Evolutionary conservation across 208 protist genomes (phyloP).

Genomic region (Vickermania ingenoplastis): DNA sequence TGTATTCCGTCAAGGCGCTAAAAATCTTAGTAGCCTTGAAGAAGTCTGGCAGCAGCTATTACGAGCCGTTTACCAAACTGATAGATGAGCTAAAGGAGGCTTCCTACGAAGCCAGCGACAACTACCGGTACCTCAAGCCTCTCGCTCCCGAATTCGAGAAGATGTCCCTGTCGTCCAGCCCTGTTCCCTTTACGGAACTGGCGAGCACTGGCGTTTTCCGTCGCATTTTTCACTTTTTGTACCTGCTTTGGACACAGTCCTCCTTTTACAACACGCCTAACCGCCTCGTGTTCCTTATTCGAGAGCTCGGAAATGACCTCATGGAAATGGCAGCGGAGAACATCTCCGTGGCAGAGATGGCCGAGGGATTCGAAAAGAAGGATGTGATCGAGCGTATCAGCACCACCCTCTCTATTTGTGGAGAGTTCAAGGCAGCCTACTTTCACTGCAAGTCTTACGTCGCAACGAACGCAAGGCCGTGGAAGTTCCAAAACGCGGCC

Average conservation of each 20-base stretch:
- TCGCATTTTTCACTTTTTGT: conserved; percentile 89
- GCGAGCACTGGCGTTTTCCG: conserved; percentile 73
- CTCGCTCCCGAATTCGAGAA: conserved; percentile 78
- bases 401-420: conserved; percentile 77
- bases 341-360: conserved; percentile 86
- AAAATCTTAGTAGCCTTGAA: conserved; percentile 92
- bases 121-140: conserved; percentile 89
- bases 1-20: conserved; percentile 85
- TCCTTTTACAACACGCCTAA: conserved; percentile 90
- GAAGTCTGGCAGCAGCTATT: conserved; percentile 85
- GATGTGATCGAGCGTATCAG: conserved; percentile 89
- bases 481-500: conserved; percentile 91
- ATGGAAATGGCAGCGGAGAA: conserved; percentile 87
- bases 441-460: conserved; percentile 92
- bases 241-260: conserved; percentile 91
- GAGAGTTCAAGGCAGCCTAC: conserved; percentile 90
- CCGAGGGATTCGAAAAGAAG: conserved; percentile 89
- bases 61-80: conserved; percentile 77
- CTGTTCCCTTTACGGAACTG: conserved; percentile 69
- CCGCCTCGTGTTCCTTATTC: conserved; percentile 90
- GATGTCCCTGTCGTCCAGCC: conserved; percentile 43
- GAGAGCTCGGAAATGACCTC: conserved; percentile 93
- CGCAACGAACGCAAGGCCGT: conserved; percentile 61
- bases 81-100: conserved; percentile 84
- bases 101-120: conserved; percentile 80